Conservation (phyloP, 805 yeast genomes). For the Suhomyces sp. region DNA sequence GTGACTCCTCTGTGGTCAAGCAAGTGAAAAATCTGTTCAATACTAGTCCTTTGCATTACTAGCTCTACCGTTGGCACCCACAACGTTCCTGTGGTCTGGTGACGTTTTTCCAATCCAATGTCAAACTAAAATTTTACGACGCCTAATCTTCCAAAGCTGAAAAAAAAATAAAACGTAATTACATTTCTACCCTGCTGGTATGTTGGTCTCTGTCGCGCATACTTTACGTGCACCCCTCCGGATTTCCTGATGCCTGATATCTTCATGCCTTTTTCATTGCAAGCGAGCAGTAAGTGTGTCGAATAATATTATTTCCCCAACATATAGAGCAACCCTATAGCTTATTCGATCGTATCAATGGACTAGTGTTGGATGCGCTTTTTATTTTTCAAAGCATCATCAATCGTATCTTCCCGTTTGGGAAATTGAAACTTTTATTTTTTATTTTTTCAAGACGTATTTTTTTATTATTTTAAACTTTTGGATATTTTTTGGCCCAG, state of each 20-base stretch:
- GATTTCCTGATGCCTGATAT: neutral
- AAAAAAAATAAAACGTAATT: neutral
- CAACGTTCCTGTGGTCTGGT: neutral
- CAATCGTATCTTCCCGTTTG: neutral
- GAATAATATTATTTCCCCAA: neutral
- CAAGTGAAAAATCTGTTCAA: neutral
- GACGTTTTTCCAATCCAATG: neutral
- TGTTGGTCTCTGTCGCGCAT: neutral
- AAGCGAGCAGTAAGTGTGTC: neutral
- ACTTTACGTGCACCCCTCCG: neutral
- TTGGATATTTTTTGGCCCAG: neutral
- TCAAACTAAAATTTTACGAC: neutral
- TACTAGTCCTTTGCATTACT: neutral
- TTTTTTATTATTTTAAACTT: neutral
- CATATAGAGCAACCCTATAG: neutral
- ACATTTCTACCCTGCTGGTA: neutral
- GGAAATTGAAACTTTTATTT: neutral
- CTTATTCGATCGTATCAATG: neutral
- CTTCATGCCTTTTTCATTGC: neutral
- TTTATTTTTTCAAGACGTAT: neutral
- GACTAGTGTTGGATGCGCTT: neutral
- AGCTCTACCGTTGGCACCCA: neutral
- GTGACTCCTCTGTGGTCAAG: neutral
- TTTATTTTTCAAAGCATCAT: slow-evolving; percentile 1
- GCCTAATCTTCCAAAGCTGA: neutral